Conservation (phyloP, 1,139 yeast genomes). For the Arxiozyma telluris region DNA sequence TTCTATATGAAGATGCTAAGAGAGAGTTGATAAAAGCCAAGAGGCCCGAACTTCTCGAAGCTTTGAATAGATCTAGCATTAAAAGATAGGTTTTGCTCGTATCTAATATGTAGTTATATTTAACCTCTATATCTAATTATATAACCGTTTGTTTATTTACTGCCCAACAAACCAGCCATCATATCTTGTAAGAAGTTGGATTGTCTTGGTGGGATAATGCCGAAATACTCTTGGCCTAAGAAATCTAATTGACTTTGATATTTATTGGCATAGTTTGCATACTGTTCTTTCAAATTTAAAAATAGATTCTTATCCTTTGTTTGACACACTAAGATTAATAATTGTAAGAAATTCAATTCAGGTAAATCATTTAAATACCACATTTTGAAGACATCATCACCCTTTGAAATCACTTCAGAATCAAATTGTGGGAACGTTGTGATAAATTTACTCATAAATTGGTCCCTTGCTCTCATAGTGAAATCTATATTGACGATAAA, state of each 20-base stretch:
- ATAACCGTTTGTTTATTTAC: constrained; percentile 12
- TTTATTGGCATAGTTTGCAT: constrained; percentile 33
- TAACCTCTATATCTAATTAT: neutral
- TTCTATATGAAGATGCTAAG: constrained; percentile 62
- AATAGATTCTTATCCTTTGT: constrained; percentile 45
- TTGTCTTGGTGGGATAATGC: constrained; percentile 48
- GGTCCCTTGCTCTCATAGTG: constrained; percentile 37
- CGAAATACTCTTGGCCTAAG: constrained; percentile 49
- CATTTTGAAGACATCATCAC: constrained; percentile 19
- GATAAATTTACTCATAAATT: constrained; percentile 34
- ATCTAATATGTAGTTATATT: neutral
- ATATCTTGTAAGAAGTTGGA: constrained; percentile 70
- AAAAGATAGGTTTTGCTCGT: neutral
- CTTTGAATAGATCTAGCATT: constrained; percentile 40
- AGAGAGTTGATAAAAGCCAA: constrained; percentile 50
- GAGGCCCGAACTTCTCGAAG: constrained; percentile 61
- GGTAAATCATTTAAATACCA: constrained; percentile 29
- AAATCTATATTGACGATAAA: constrained; percentile 55
- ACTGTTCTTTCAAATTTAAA: constrained; percentile 45
- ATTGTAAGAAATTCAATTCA: constrained; percentile 59
- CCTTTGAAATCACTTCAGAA: constrained; percentile 17
- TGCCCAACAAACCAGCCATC: constrained; percentile 70
- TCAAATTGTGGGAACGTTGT: constrained; percentile 14
- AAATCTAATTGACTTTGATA: constrained; percentile 41
- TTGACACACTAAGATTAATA: constrained; percentile 54